phyloP scores from a whole-genome alignment of 2,329 filamentous ascomycete genomes.

The Phaeomoniella chlamydospora region DNA sequence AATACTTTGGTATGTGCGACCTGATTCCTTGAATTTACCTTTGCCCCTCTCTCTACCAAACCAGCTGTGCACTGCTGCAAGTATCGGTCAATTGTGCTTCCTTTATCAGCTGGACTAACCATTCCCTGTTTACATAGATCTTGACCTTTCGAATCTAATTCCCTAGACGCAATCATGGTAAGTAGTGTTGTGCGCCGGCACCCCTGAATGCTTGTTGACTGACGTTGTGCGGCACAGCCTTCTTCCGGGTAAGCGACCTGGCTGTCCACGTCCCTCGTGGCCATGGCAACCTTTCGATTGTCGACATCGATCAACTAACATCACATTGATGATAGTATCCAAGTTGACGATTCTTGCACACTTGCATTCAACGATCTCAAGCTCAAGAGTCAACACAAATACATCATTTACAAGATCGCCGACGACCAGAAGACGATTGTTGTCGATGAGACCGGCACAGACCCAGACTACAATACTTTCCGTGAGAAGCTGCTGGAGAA shows the following conservation, averaged over 20 bases:
- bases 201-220: background rate
- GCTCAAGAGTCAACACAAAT: conserved; percentile 30
- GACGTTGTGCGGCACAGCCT: background rate
- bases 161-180: background rate
- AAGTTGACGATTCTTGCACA: conserved; percentile 31
- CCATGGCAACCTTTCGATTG: too few relatives aligned
- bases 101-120: too few relatives aligned
- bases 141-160: too few relatives aligned
- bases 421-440: conserved; percentile 35
- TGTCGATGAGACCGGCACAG: conserved; percentile 28
- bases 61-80: too few relatives aligned
- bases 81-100: too few relatives aligned
- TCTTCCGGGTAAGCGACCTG: conserved; percentile 1
- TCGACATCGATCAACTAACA: too few relatives aligned
- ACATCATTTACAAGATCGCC: conserved; percentile 37
- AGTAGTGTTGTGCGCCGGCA: background rate
- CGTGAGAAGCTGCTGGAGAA: conserved; percentile 27
- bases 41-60: too few relatives aligned
- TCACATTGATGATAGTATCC: conserved; percentile 19
- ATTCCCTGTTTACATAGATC: too few relatives aligned
- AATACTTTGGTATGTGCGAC: too few relatives aligned
- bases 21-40: too few relatives aligned
- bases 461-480: conserved; percentile 33
- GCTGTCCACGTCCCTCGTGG: too few relatives aligned
- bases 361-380: conserved; percentile 31